Percentiles rank a stretch among this genome's conserved stretches.
Evolutionary conservation across 148 eudicot genomes (phyloP).

Genomic region (Camellia sinensis): DNA sequence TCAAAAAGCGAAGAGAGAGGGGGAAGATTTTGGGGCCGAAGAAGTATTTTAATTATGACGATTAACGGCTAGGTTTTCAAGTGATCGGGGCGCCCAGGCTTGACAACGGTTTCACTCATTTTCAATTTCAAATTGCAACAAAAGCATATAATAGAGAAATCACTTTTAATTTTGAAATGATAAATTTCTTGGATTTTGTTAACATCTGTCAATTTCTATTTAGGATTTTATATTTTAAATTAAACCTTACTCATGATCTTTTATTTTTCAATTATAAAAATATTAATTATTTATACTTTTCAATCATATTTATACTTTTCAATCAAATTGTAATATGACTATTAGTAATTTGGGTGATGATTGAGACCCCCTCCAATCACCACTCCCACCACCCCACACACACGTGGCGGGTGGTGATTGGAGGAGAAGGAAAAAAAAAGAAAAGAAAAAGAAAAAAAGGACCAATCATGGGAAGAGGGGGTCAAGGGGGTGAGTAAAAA

Average conservation of each 20-base stretch:
- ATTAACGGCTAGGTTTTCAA: background rate
- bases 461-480: no score
- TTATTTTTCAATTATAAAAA: background rate
- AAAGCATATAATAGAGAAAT: background rate
- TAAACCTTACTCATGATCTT: background rate
- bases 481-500: no score
- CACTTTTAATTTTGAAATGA: no score
- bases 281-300: no score
- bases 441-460: no score
- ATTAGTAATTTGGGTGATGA: no score
- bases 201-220: no score
- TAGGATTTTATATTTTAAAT: no score
- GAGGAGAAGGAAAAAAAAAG: no score
- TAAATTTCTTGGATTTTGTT: background rate
- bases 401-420: no score
- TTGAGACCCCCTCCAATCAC: no score
- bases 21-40: background rate
- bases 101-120: background rate
- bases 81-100: background rate
- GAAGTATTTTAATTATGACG: background rate
- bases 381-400: no score
- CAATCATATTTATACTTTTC: background rate
- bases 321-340: background rate
- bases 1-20: background rate
- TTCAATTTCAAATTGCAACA: background rate